These are phyloP conservation scores for Pterocarpus santalinus DNA, from an alignment of 306 rosid species.

Conservation along the genomic window DNA sequence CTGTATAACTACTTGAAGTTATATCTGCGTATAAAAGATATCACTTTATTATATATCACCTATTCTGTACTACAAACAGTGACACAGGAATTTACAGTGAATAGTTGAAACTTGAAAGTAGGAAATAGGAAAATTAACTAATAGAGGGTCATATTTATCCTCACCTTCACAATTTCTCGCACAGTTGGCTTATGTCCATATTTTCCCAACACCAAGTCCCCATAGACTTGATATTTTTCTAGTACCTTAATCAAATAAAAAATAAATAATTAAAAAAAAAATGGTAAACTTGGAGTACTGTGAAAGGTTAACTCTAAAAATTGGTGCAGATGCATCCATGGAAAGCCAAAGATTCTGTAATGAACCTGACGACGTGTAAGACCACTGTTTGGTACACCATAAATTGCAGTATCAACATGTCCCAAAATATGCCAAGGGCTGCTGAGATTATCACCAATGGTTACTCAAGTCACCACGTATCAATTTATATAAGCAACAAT, in stretches of 20 bases:
- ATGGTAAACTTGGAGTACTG: constrained; percentile 12
- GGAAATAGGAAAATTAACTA: constrained; percentile 18
- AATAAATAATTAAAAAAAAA: constrained; percentile 33
- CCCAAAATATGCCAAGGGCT: constrained; percentile 95
- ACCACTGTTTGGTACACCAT: constrained; percentile 74
- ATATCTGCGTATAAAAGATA: not conserved
- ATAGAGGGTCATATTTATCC: constrained; percentile 35
- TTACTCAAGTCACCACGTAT: constrained; percentile 37
- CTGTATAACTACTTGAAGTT: constrained; percentile 19
- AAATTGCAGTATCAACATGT: constrained; percentile 84
- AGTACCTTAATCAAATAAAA: constrained; percentile 61
- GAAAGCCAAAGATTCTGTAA: constrained; percentile 49
- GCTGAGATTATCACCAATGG: constrained; percentile 46
- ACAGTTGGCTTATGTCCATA: constrained; percentile 77
- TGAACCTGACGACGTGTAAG: constrained; percentile 94
- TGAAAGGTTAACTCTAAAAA: constrained; percentile 25
- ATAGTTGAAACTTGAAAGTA: constrained; percentile 15
- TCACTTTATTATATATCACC: constrained; percentile 10
- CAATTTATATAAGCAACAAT: constrained; percentile 19
- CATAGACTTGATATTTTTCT: constrained; percentile 81
- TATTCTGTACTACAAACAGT: constrained; percentile 1
- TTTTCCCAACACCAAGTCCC: constrained; percentile 84
- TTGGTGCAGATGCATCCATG: constrained; percentile 36
- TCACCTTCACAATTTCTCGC: constrained; percentile 86
- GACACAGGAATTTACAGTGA: constrained; percentile 18